Conservation (phyloP, 768 basidiomycete genomes). For the Asterophora lycoperdoides region DNA sequence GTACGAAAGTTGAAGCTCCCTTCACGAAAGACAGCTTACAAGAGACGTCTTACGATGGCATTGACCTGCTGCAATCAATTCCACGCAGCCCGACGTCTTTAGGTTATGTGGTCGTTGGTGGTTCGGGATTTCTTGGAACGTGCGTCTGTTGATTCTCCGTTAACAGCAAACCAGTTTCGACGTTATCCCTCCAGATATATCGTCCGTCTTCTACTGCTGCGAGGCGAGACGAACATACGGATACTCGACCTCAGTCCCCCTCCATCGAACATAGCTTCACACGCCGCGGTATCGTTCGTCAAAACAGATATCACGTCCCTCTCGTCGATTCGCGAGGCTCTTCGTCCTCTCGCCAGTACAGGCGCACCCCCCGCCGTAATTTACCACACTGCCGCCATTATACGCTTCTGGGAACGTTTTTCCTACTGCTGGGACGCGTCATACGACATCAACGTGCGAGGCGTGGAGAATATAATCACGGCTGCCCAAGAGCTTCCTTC, state of each 20-base stretch:
- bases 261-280: slow-evolving; percentile 14
- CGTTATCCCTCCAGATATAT: slow-evolving; percentile 22
- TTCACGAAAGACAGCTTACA: slow-evolving; percentile 16
- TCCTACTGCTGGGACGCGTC: slow-evolving; percentile 39
- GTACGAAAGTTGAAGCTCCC: slow-evolving; percentile 1
- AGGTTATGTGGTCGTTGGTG: slow-evolving; percentile 28
- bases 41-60: slow-evolving; percentile 22
- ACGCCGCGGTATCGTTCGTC: slow-evolving; percentile 26
- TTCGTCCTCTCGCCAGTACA: slow-evolving; percentile 34
- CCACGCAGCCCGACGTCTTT: slow-evolving; percentile 20
- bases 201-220: slow-evolving; percentile 29
- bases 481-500: slow-evolving; percentile 39
- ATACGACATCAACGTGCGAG: slow-evolving; percentile 43
- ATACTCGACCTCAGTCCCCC: slow-evolving; percentile 30
- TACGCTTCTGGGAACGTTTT: slow-evolving; percentile 54
- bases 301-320: slow-evolving; percentile 29
- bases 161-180: neutral
- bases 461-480: slow-evolving; percentile 45
- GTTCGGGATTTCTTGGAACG: slow-evolving; percentile 32
- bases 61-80: slow-evolving; percentile 25
- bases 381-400: slow-evolving; percentile 52
- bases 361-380: slow-evolving; percentile 42
- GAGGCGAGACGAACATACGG: slow-evolving; percentile 30
- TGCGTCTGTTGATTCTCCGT: slow-evolving; percentile 4
- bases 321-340: slow-evolving; percentile 22